Evolutionary conservation across 495 filamentous ascomycete species (phyloP).

Genomic region (Cercophora sp.): DNA sequence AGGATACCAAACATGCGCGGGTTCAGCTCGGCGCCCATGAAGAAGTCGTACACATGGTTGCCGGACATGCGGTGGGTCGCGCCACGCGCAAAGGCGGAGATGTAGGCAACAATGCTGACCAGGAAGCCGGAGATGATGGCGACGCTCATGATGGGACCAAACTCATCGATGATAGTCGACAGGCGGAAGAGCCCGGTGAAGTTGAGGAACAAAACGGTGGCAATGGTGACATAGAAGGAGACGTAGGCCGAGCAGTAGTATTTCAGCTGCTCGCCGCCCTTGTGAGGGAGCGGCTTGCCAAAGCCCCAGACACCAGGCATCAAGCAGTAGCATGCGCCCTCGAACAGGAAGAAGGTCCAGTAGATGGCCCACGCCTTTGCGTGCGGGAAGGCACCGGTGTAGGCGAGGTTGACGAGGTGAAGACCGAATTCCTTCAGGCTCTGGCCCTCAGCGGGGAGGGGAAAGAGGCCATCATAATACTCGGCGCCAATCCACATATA

Average conservation of each 20-base stretch:
- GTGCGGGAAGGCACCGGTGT: conserved; percentile 76
- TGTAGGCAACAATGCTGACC: conserved; percentile 77
- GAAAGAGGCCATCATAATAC: conserved; percentile 82
- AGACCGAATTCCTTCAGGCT: conserved; percentile 60
- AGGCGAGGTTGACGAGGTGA: conserved; percentile 65
- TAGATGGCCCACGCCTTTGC: conserved; percentile 84
- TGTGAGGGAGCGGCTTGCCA: conserved; percentile 81
- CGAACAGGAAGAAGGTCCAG: conserved; percentile 84
- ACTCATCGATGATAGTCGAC: conserved; percentile 93
- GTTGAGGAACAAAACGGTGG: conserved; percentile 63
- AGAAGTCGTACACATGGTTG: conserved; percentile 90
- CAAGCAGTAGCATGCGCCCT: conserved; percentile 73
- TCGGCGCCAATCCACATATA: conserved; percentile 98
- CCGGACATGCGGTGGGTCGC: conserved; percentile 90
- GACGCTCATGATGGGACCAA: conserved; percentile 84
- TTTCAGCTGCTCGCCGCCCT: conserved; percentile 73
- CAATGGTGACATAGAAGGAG: conserved; percentile 83
- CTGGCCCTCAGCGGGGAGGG: conserved; percentile 62
- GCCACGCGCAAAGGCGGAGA: conserved; percentile 74
- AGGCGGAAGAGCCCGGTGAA: conserved; percentile 80
- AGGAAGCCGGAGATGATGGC: conserved; percentile 84
- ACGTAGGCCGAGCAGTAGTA: conserved; percentile 92
- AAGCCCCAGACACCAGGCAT: conserved; percentile 79
- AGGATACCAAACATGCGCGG: conserved; percentile 89
- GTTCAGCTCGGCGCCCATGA: conserved; percentile 98